A percentile compares a stretch with the other conserved stretches of the same genome.
Evolutionary conservation across 164 flowering plant species (phyloP).

Genomic region (Vitis cinerea): DNA sequence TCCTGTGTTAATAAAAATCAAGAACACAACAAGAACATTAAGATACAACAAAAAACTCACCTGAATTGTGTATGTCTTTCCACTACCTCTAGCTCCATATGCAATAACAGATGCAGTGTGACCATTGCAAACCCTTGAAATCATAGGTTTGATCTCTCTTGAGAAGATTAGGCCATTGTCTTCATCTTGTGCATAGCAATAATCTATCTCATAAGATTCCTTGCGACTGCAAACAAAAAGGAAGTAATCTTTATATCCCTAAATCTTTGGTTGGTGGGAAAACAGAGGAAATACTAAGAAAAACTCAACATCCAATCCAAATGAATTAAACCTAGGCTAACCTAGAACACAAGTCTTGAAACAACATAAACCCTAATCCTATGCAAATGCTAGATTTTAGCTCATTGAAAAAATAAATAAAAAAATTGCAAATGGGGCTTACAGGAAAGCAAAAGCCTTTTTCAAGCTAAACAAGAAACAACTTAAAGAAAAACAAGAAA

Average conservation of each 20-base stretch:
- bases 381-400: too few species aligned
- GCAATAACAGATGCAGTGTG: conserved; percentile 52
- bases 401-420: too few species aligned
- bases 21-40: neutral
- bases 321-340: too few species aligned
- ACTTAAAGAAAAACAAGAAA: too few species aligned
- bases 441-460: too few species aligned
- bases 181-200: conserved; percentile 57
- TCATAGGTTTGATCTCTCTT: conserved; percentile 59
- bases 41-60: conserved; percentile 21
- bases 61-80: conserved; percentile 66
- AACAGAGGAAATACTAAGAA: neutral
- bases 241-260: neutral
- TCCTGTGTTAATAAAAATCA: neutral
- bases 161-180: conserved; percentile 31
- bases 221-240: conserved; percentile 32
- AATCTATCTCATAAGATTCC: conserved; percentile 48
- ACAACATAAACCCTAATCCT: too few species aligned
- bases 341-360: too few species aligned
- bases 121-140: conserved; percentile 45
- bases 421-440: too few species aligned
- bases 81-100: conserved; percentile 71
- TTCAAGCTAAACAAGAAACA: too few species aligned
- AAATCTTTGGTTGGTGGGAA: neutral
- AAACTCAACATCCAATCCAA: neutral